A percentile compares a stretch with the other conserved stretches of the same genome.
phyloP scores from a whole-genome alignment of 768 basidiomycete species.

The Pleurotus cornucopiae region DNA sequence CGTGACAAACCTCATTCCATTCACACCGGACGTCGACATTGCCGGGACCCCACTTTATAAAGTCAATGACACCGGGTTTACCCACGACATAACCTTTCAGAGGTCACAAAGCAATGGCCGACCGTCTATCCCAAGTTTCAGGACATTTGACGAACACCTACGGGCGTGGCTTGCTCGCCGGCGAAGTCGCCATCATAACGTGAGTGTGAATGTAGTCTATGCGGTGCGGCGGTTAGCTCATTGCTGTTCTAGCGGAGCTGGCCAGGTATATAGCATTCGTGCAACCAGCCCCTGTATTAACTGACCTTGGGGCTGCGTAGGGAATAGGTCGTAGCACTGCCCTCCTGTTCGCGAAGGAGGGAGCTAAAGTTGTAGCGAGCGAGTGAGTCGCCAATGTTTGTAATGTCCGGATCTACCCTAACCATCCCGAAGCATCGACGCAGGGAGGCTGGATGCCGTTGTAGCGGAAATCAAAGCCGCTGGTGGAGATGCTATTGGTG shows the following conservation, averaged over 20 bases:
- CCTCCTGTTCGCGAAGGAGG: constrained; percentile 77
- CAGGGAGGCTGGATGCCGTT: constrained; percentile 59
- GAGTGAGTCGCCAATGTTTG: constrained; percentile 44
- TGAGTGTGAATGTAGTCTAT: constrained; percentile 24
- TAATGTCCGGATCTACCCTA: no score
- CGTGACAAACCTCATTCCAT: no score
- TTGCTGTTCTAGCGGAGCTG: constrained; percentile 48
- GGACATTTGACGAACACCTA: constrained; percentile 58
- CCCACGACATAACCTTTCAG: no score
- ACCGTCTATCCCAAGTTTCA: constrained; percentile 65
- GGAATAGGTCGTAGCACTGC: constrained; percentile 79
- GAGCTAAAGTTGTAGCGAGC: constrained; percentile 82
- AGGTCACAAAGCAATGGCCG: constrained; percentile 32
- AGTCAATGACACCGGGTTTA: no score
- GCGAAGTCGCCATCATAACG: constrained; percentile 87
- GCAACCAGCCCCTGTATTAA: constrained; percentile 5
- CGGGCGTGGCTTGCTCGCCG: constrained; percentile 58
- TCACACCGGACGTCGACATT: no score
- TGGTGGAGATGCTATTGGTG: constrained; percentile 71
- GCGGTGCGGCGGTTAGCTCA: background rate
- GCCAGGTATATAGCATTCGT: constrained; percentile 46
- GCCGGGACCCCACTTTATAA: no score
- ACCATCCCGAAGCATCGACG: constrained; percentile 55
- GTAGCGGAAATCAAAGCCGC: constrained; percentile 67
- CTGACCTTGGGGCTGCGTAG: constrained; percentile 25